A percentile compares a stretch with the other conserved stretches of the same genome.
phyloP scores from a whole-genome alignment of 805 yeast species.

The Saturnispora serradocipensis region DNA sequence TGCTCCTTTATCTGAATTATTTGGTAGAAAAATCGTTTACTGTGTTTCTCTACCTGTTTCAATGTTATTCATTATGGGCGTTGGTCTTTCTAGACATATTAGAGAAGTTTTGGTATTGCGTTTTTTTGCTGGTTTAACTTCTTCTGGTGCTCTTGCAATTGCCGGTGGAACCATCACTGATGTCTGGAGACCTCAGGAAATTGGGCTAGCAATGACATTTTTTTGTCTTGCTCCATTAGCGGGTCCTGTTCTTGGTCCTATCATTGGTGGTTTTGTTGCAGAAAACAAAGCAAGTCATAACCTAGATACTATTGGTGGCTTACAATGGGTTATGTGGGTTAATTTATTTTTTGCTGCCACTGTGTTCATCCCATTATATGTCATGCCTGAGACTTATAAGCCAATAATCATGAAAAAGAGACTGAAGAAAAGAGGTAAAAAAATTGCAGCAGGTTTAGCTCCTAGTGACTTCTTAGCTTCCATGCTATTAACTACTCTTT shows the following conservation, averaged over 20 bases:
- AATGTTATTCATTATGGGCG: slow-evolving; percentile 67
- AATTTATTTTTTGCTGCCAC: slow-evolving; percentile 59
- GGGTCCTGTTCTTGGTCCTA: slow-evolving; percentile 74
- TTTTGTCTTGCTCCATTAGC: slow-evolving; percentile 72
- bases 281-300: slow-evolving; percentile 30
- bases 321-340: slow-evolving; percentile 71
- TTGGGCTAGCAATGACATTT: slow-evolving; percentile 67
- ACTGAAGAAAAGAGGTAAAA: slow-evolving; percentile 51
- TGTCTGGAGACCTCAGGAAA: slow-evolving; percentile 56
- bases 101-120: slow-evolving; percentile 56
- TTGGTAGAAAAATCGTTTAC: slow-evolving; percentile 60
- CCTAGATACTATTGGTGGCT: slow-evolving; percentile 30
- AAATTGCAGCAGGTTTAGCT: slow-evolving; percentile 31
- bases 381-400: slow-evolving; percentile 65
- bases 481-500: slow-evolving; percentile 41
- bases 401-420: slow-evolving; percentile 52
- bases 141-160: slow-evolving; percentile 76
- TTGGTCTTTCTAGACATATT: slow-evolving; percentile 55
- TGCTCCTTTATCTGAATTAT: slow-evolving; percentile 63
- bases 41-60: slow-evolving; percentile 51
- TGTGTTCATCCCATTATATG: slow-evolving; percentile 34
- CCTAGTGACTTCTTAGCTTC: slow-evolving; percentile 32
- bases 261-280: slow-evolving; percentile 65
- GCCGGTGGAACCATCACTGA: slow-evolving; percentile 82
- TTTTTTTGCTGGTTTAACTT: slow-evolving; percentile 65